Conservation (phyloP, 345 rosid species). For the Arabidopsis suecica region DNA sequence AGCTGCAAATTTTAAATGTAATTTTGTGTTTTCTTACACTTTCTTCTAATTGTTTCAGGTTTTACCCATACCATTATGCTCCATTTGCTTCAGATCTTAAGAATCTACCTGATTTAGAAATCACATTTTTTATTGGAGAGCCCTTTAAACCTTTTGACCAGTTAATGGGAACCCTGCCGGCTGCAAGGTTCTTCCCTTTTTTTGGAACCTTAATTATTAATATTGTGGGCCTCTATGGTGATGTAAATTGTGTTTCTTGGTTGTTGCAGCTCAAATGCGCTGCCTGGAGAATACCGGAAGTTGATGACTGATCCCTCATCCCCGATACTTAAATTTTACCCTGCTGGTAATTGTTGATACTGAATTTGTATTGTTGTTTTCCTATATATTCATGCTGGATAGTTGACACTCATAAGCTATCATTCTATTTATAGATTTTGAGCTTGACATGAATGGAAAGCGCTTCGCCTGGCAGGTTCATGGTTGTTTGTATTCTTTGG, state of each 20-base stretch:
- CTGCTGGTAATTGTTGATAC: slow-evolving; percentile 60
- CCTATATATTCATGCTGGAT: slow-evolving; percentile 10
- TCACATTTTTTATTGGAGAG: slow-evolving; percentile 85
- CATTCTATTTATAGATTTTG: slow-evolving; percentile 71
- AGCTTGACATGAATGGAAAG: slow-evolving; percentile 98
- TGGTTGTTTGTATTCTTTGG: slow-evolving; percentile 31
- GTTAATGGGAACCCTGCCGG: slow-evolving; percentile 96
- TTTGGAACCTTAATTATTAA: slow-evolving; percentile 12
- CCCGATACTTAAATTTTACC: slow-evolving; percentile 74
- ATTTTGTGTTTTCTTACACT: slow-evolving; percentile 9
- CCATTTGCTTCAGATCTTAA: slow-evolving; percentile 99
- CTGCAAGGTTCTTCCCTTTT: slow-evolving; percentile 69
- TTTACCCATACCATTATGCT: slow-evolving; percentile 97
- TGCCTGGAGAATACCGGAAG: slow-evolving; percentile 78
- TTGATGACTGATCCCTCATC: slow-evolving; percentile 90
- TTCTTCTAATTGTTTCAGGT: slow-evolving; percentile 62
- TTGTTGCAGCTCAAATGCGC: slow-evolving; percentile 76
- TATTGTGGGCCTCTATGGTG: slow-evolving; percentile 23
- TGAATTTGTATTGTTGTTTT: not conserved
- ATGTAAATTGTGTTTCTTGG: slow-evolving; percentile 34
- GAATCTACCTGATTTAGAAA: slow-evolving; percentile 77
- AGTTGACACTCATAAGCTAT: slow-evolving; percentile 24
- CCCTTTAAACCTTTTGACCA: slow-evolving; percentile 99
- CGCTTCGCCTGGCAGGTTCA: slow-evolving; percentile 97
- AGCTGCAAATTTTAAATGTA: slow-evolving; percentile 17